These are phyloP conservation scores for Akanthomyces dipterigenus DNA, from an alignment of 2,329 filamentous ascomycete species.

Conservation along the genomic window DNA sequence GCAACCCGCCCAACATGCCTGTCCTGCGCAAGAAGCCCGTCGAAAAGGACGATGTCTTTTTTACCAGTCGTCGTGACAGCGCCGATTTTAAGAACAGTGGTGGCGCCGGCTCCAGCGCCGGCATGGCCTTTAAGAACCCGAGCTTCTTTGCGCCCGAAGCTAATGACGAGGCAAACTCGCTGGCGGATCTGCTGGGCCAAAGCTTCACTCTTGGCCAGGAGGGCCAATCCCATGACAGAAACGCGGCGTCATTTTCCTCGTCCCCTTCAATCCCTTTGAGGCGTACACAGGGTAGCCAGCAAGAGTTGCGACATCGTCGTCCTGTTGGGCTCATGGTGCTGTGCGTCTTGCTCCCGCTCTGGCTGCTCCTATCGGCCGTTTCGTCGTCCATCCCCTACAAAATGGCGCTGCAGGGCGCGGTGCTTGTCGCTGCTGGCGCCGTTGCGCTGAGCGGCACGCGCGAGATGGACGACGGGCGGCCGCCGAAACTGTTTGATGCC, in stretches of 20 bases:
- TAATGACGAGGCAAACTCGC: constrained; percentile 35
- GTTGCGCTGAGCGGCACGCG: constrained; percentile 25
- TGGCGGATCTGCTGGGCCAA: constrained; percentile 39
- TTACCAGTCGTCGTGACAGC: constrained; percentile 27
- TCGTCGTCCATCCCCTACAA: constrained; percentile 18
- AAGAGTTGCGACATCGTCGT: background rate
- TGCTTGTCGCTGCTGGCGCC: constrained; percentile 22
- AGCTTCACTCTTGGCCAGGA: constrained; percentile 33
- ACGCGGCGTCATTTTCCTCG: background rate
- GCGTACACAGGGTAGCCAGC: background rate
- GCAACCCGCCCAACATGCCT: constrained; percentile 54
- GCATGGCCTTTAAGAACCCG: constrained; percentile 49
- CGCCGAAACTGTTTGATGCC: constrained; percentile 18
- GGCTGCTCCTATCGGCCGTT: constrained; percentile 19
- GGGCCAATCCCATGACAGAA: background rate
- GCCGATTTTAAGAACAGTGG: constrained; percentile 7
- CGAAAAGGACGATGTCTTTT: constrained; percentile 45
- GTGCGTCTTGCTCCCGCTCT: constrained; percentile 18
- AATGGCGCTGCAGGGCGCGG: constrained; percentile 22
- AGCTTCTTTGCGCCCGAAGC: constrained; percentile 49
- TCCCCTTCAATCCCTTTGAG: background rate
- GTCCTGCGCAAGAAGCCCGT: constrained; percentile 40
- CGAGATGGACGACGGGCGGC: constrained; percentile 16
- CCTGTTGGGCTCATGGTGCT: constrained; percentile 18
- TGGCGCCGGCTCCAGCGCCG: background rate